Evolutionary conservation across 371 early-diverging fungal genomes (phyloP).

Genomic region (Circinella umbellata): DNA sequence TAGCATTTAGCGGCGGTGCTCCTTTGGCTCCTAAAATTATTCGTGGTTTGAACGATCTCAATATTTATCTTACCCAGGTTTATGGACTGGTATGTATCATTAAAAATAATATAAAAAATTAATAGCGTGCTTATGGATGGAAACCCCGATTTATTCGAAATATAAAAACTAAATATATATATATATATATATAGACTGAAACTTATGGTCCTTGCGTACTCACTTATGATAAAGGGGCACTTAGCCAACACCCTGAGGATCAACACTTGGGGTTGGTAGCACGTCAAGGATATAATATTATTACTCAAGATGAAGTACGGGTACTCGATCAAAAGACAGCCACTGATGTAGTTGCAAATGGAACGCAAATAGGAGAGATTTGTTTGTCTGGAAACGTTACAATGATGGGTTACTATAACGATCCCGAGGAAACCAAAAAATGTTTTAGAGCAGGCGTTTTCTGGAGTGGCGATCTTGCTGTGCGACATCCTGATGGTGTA

Average conservation of each 20-base stretch:
- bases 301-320: constrained; percentile 62
- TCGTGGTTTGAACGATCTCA: constrained; percentile 51
- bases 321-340: constrained; percentile 56
- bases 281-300: constrained; percentile 62
- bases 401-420: constrained; percentile 60
- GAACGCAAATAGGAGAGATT: constrained; percentile 66
- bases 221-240: constrained; percentile 39
- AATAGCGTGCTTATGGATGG: background rate
- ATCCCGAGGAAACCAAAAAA: constrained; percentile 66
- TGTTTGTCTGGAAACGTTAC: constrained; percentile 68
- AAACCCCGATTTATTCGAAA: too few species aligned
- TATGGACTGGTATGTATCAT: constrained; percentile 59
- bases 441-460: constrained; percentile 67
- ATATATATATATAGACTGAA: constrained; percentile 42
- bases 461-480: constrained; percentile 75
- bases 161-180: too few species aligned
- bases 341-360: constrained; percentile 60
- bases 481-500: constrained; percentile 69
- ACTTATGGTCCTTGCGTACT: constrained; percentile 61
- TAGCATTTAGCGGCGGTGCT: constrained; percentile 62
- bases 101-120: background rate
- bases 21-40: constrained; percentile 62
- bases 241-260: constrained; percentile 36
- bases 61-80: constrained; percentile 63
- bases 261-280: constrained; percentile 52